Evolutionary conservation across 1,284 basidiomycete species (phyloP).

Genomic region (Vanrija sp.): DNA sequence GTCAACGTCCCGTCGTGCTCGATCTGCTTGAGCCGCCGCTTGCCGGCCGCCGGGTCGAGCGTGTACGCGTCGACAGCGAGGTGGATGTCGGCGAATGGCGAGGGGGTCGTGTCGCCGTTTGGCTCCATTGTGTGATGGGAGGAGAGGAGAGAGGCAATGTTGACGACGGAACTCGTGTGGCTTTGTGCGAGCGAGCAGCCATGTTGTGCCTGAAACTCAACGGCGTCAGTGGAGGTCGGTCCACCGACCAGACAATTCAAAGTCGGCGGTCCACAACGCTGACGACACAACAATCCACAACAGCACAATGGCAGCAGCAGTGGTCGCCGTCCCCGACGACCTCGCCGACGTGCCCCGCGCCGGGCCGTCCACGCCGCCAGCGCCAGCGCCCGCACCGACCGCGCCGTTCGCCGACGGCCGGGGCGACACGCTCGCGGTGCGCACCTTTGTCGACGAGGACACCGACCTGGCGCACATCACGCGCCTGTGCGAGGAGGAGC

Average conservation of each 20-base stretch:
- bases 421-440: constrained; percentile 28
- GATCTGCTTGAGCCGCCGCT: constrained; percentile 23
- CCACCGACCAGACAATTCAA: neutral
- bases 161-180: neutral
- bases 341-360: neutral
- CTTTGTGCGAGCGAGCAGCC: neutral
- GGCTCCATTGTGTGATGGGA: constrained; percentile 7
- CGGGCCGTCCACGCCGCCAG: constrained; percentile 2
- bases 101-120: constrained; percentile 7
- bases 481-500: constrained; percentile 80
- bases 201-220: neutral
- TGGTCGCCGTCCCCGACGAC: neutral
- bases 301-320: neutral
- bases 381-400: neutral
- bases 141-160: neutral
- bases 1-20: constrained; percentile 28
- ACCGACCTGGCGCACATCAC: constrained; percentile 75
- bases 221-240: neutral
- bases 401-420: constrained; percentile 13
- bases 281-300: neutral
- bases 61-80: constrained; percentile 32
- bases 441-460: constrained; percentile 51
- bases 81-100: constrained; percentile 16
- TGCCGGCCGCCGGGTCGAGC: constrained; percentile 25
- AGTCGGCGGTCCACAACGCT: neutral